Percentiles rank a stretch among this genome's conserved stretches.
These are phyloP conservation scores for Rhodamnia argentea DNA, from an alignment of 345 rosid genomes.

Conservation along the genomic window DNA sequence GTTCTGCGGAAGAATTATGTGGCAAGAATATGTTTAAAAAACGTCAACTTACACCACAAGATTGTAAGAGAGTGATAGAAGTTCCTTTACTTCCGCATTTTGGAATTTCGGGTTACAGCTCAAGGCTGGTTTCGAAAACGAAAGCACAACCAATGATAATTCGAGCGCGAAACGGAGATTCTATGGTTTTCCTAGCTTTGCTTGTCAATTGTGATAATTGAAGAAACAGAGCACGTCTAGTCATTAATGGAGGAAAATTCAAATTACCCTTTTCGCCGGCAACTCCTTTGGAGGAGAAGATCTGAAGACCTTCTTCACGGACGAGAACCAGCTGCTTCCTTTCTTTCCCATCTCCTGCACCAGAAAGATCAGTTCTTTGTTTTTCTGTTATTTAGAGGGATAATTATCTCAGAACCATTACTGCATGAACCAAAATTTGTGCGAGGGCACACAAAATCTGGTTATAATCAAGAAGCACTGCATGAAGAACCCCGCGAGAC, in stretches of 20 bases:
- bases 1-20: not conserved
- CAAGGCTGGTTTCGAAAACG: not conserved
- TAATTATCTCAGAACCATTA: not conserved
- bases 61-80: not conserved
- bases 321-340: slow-evolving; percentile 78
- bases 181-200: not conserved
- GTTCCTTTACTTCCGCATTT: not conserved
- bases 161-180: not conserved
- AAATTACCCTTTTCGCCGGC: slow-evolving; percentile 51
- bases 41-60: not conserved
- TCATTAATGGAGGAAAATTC: not conserved
- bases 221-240: not conserved
- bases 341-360: slow-evolving; percentile 76
- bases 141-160: not conserved
- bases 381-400: not conserved
- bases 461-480: not conserved
- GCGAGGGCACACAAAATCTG: not conserved
- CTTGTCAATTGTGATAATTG: not conserved
- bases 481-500: not conserved
- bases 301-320: slow-evolving; percentile 86
- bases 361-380: not conserved
- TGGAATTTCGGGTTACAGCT: not conserved
- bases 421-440: not conserved
- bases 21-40: not conserved
- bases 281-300: slow-evolving; percentile 58